A percentile compares a stretch with the other conserved stretches of the same genome.
Conservation (phyloP, 1,284 basidiomycete genomes). For the Exobasidium rhododendri region DNA sequence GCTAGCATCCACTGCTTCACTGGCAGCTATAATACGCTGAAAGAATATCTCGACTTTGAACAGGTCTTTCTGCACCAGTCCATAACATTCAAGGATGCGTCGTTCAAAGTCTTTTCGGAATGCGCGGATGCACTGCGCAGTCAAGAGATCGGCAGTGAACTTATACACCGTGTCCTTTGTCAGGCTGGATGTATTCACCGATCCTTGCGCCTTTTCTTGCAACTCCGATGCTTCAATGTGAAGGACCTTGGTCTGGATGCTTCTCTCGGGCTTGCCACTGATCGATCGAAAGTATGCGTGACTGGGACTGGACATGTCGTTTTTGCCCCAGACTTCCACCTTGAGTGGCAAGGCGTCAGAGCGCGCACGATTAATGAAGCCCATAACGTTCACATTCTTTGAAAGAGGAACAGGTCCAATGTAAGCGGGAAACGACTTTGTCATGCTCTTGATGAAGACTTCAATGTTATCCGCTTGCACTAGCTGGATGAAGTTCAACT, state of each 20-base stretch:
- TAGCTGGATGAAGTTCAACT: neutral
- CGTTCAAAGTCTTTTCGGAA: conserved; percentile 6
- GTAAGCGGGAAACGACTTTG: neutral
- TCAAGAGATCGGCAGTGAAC: neutral
- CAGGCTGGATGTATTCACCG: neutral
- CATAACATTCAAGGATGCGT: neutral
- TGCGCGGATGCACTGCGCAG: neutral
- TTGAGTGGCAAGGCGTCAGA: neutral
- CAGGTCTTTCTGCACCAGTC: neutral
- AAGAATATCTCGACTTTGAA: neutral
- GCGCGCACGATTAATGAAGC: neutral
- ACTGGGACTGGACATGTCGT: conserved; percentile 4
- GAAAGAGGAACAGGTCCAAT: neutral
- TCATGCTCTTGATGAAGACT: neutral
- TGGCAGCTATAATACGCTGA: neutral
- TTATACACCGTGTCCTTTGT: neutral
- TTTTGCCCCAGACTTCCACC: conserved; percentile 4
- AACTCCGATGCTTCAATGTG: neutral
- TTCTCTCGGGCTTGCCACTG: neutral
- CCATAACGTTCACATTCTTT: neutral
- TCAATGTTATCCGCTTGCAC: neutral
- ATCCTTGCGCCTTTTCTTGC: neutral
- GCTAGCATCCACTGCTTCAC: neutral
- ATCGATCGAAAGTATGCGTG: neutral
- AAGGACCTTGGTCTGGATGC: too few relatives aligned